Evolutionary conservation across 768 basidiomycete species (phyloP).

Genomic region (Naganishia vaughanmartiniae): DNA sequence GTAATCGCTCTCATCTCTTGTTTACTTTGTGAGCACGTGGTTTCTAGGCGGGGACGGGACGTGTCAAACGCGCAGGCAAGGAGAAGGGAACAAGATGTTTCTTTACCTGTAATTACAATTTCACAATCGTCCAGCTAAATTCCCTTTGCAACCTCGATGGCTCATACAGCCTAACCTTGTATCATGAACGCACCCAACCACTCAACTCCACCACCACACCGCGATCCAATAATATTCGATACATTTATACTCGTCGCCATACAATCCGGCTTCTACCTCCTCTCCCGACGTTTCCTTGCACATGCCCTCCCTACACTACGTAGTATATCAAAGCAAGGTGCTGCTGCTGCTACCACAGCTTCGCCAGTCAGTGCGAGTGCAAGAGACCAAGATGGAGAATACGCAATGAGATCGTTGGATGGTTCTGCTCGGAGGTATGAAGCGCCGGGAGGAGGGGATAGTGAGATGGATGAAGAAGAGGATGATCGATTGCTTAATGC

Average conservation of each 20-base stretch:
- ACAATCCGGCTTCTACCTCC: constrained; percentile 39
- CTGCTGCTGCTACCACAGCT: not conserved
- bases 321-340: constrained; percentile 37
- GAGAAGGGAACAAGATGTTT: too few relatives aligned
- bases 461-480: constrained; percentile 16
- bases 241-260: constrained; percentile 41
- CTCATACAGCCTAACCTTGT: too few relatives aligned
- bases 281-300: constrained; percentile 44
- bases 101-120: too few relatives aligned
- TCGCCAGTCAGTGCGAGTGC: not conserved
- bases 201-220: not conserved
- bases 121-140: not conserved
- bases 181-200: not conserved
- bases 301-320: constrained; percentile 44
- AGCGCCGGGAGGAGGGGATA: not conserved
- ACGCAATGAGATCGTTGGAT: not conserved
- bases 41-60: constrained; percentile 1
- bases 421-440: constrained; percentile 1
- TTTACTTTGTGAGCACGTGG: constrained; percentile 23
- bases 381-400: constrained; percentile 8
- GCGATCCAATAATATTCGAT: constrained; percentile 41
- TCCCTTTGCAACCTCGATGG: not conserved
- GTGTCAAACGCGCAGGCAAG: not conserved
- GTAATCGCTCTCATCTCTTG: constrained; percentile 1
- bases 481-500: constrained; percentile 26